Base-by-base conservation (phyloP, 768 basidiomycete species). In the Gyrodon lividus region DNA sequence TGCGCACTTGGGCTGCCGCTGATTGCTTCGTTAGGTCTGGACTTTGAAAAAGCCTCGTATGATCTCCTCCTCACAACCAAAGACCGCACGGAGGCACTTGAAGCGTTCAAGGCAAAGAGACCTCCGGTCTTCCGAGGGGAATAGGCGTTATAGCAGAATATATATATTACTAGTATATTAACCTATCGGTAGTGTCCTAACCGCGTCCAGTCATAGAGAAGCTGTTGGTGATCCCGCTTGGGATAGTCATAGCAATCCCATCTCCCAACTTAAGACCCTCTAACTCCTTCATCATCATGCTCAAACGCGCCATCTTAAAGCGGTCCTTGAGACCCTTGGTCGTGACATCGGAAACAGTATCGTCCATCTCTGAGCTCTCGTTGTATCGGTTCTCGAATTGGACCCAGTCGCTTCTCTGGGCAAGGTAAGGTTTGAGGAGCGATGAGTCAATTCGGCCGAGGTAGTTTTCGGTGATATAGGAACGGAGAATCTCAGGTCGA, bases 401-500 rank as follows among this genome's bases (percentile, higher is more conserved):
- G 9, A 81, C 82, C 83, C 92, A 99, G 67, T 99, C 97, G 57
- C 86, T 88, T 43, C 97, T 83, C 61, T 93, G 84, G 34, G 86
- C 82, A 10, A 99, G 79, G 65, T 97, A 99, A 1, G 96, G 97
- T 54, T 87, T 86, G 34, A 99, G 80, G 13, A 98, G 78, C 16
- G 77, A 77, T 3, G 89, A 72, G 58, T 98, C 96, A 59, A 99
- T 94, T 16, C 92, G 82, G 8, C 93, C 93, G 13, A 99, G 85
- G 68, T 93, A 92, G 51, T 87, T 88, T 63, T 97, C 95, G 9
- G 87, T 90, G 68, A 98, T 93, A 73, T 97, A 98, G 4, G 94
- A 91, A 59, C 89, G 91, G 58, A 99, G 80, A 51, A 95, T 91
- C 56, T 98, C 94, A 6, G 96, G 95, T 48, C 87, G 91, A 43